phyloP scores from a whole-genome alignment of 2,329 filamentous ascomycete species.

The Fusarium anguioides region DNA sequence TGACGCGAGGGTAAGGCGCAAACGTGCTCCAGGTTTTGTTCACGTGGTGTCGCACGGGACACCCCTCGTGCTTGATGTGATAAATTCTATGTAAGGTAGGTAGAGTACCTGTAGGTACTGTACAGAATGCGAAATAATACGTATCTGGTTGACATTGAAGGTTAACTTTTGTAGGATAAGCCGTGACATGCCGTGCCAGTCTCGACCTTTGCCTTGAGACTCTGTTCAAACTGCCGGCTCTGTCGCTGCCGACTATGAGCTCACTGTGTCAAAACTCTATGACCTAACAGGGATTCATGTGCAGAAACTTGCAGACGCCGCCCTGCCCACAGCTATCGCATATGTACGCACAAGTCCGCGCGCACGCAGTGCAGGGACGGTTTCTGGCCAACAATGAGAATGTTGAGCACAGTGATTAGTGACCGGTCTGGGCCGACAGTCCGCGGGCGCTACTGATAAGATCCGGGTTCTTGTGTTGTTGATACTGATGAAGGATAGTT shows the following conservation, averaged over 20 bases:
- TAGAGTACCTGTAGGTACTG: background rate
- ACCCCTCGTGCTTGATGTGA: conserved; percentile 1
- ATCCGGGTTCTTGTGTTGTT: conserved; percentile 5
- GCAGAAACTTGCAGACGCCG: conserved; percentile 21
- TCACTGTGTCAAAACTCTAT: conserved; percentile 31
- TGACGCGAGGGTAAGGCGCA: conserved; percentile 27
- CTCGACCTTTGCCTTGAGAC: background rate
- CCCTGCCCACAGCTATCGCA: conserved; percentile 25
- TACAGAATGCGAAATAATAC: background rate
- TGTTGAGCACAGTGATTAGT: conserved; percentile 11
- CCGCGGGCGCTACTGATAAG: conserved; percentile 31
- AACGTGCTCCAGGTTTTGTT: conserved; percentile 19
- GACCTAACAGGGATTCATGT: conserved; percentile 27
- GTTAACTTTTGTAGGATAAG: conserved; percentile 2
- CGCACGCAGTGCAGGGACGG: conserved; percentile 4
- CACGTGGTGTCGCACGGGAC: conserved; percentile 20
- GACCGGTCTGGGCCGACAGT: conserved; percentile 42
- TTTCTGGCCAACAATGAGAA: conserved; percentile 13
- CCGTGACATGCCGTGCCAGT: background rate
- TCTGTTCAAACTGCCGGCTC: conserved; percentile 17
- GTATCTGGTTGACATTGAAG: background rate
- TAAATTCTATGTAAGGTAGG: background rate
- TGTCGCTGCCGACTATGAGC: conserved; percentile 14
- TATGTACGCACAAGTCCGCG: conserved; percentile 20
- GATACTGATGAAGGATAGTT: conserved; percentile 8